Conservation (phyloP, 139 green algal species). For the Chlorella vulgaris region DNA sequence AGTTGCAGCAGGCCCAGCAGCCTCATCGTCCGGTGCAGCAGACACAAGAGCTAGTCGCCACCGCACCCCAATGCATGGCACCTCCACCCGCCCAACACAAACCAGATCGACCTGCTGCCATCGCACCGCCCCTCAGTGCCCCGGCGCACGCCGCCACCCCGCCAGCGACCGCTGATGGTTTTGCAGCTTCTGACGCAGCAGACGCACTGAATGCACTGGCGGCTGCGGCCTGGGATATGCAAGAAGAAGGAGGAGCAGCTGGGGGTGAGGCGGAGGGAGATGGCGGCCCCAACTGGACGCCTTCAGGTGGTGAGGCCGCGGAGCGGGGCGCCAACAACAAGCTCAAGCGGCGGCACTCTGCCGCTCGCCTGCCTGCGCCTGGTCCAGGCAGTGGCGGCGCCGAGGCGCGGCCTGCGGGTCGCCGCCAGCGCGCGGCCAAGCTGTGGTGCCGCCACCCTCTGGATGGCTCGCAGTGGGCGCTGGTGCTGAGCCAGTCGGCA, state of each 20-base stretch:
- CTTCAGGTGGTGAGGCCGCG: neutral
- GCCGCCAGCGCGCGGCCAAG: constrained; percentile 16
- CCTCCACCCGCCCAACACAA: too few species aligned
- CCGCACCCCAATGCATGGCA: too few species aligned
- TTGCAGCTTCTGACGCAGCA: neutral
- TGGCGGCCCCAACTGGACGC: neutral
- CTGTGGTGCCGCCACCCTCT: constrained; percentile 28
- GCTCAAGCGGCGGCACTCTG: neutral
- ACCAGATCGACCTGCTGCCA: too few species aligned
- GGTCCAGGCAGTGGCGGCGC: neutral
- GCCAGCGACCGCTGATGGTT: neutral
- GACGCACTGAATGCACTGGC: neutral
- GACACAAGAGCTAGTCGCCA: neutral
- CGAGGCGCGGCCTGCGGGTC: neutral
- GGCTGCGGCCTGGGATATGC: neutral
- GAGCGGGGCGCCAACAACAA: neutral
- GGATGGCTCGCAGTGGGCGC: neutral
- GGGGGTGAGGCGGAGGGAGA: neutral
- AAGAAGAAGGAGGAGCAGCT: neutral
- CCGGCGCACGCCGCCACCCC: too few species aligned
- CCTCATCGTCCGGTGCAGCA: neutral
- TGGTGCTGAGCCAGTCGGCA: constrained; percentile 15
- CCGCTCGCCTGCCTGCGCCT: too few species aligned
- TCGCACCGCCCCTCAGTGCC: too few species aligned
- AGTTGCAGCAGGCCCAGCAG: neutral